These are phyloP conservation scores for Phoenix dactylifera DNA, from an alignment of 176 grass and related monocot species.

Conservation along the genomic window DNA sequence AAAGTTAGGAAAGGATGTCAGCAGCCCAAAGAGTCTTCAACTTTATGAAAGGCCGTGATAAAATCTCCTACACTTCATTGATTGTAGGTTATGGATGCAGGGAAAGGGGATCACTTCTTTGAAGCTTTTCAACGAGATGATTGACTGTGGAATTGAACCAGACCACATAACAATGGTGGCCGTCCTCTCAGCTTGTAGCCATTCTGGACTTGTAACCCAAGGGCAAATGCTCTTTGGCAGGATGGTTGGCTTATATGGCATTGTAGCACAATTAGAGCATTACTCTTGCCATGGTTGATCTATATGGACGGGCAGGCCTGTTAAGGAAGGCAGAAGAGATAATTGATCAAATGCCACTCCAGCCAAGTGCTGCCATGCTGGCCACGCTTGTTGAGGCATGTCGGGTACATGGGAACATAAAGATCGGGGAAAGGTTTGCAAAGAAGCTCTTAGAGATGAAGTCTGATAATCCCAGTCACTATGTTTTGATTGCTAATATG, in stretches of 20 bases:
- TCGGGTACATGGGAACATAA: slow-evolving; percentile 36
- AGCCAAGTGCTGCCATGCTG: slow-evolving; percentile 42
- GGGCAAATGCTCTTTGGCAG: slow-evolving; percentile 44
- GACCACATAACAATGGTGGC: slow-evolving; percentile 55
- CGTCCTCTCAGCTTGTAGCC: slow-evolving; percentile 57
- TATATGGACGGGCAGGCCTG: slow-evolving; percentile 38
- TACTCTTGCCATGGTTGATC: slow-evolving; percentile 38
- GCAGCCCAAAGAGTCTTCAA: slow-evolving; percentile 46
- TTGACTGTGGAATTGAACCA: slow-evolving; percentile 36
- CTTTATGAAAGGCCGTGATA: slow-evolving; percentile 41
- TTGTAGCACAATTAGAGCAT: slow-evolving; percentile 45
- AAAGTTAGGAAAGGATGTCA: slow-evolving; percentile 37
- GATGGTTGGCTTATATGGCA: slow-evolving; percentile 38
- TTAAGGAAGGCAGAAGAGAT: slow-evolving; percentile 51
- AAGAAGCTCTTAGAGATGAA: slow-evolving; percentile 64
- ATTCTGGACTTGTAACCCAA: slow-evolving; percentile 54
- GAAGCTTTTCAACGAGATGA: slow-evolving; percentile 38
- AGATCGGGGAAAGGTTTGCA: slow-evolving; percentile 52
- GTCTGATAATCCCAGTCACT: slow-evolving; percentile 55
- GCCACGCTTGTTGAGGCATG: slow-evolving; percentile 55
- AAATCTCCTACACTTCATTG: slow-evolving; percentile 59
- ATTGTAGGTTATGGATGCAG: slow-evolving; percentile 57
- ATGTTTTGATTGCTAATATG: slow-evolving; percentile 67
- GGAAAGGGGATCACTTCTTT: slow-evolving; percentile 41
- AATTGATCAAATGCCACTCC: slow-evolving; percentile 29